These are phyloP conservation scores for Leccinum longicurvipes DNA, from an alignment of 768 basidiomycete species.

Conservation along the genomic window DNA sequence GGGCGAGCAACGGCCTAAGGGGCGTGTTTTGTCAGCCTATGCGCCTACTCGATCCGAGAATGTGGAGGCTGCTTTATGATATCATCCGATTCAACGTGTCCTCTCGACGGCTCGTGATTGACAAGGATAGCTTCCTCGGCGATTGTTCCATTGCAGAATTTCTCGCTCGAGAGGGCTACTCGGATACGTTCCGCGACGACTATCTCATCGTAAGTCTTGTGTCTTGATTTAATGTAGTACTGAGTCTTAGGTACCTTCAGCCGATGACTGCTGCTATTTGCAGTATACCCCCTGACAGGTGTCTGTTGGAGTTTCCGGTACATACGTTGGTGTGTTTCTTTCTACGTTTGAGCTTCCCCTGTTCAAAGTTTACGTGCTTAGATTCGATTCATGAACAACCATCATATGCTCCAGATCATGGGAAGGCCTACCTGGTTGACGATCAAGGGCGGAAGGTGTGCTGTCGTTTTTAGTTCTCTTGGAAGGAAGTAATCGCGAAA, in stretches of 20 bases:
- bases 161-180: constrained; percentile 60
- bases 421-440: constrained; percentile 75
- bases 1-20: constrained; percentile 64
- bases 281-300: constrained; percentile 72
- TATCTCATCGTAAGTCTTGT: constrained; percentile 74
- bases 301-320: constrained; percentile 68
- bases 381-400: constrained; percentile 77
- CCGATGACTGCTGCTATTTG: constrained; percentile 82
- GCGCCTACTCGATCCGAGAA: constrained; percentile 57
- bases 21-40: constrained; percentile 66
- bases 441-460: constrained; percentile 67
- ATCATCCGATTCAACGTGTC: constrained; percentile 71
- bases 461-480: background rate
- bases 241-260: constrained; percentile 30
- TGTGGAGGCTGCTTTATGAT: constrained; percentile 75
- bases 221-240: no score
- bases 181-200: constrained; percentile 66
- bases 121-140: constrained; percentile 19
- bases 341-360: background rate
- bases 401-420: constrained; percentile 67
- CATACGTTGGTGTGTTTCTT: constrained; percentile 48
- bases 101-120: constrained; percentile 45
- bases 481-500: background rate
- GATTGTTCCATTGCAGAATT: constrained; percentile 50
- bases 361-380: no score